Conservation (phyloP, 805 yeast species). For the Candida orba region DNA sequence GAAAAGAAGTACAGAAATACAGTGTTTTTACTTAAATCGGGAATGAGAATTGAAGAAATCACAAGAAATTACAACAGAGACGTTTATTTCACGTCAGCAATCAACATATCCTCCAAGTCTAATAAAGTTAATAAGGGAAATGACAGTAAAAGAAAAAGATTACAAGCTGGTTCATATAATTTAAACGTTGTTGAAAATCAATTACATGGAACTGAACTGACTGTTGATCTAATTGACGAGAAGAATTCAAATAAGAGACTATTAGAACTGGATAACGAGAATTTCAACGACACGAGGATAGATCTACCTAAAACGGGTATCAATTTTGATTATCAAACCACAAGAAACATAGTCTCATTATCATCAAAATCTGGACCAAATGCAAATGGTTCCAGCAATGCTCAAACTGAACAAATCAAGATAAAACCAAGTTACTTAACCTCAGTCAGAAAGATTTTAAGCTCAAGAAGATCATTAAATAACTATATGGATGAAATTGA, state of each 20-base stretch:
- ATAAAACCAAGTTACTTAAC: conserved; percentile 23
- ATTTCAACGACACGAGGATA: conserved; percentile 33
- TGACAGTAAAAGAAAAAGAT: conserved; percentile 18
- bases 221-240: conserved; percentile 25
- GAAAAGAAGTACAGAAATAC: no score
- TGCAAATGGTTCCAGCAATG: no score
- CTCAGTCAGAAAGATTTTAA: conserved; percentile 31
- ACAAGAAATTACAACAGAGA: conserved; percentile 14
- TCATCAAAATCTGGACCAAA: neutral
- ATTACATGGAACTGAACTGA: conserved; percentile 22
- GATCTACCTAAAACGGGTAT: conserved; percentile 31
- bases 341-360: conserved; percentile 7
- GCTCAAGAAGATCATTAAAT: conserved; percentile 33
- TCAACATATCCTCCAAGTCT: conserved; percentile 17
- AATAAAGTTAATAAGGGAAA: conserved; percentile 9
- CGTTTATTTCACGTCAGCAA: conserved; percentile 22
- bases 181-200: conserved; percentile 19
- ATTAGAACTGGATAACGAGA: conserved; percentile 36
- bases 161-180: conserved; percentile 24
- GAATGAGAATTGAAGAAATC: conserved; percentile 18
- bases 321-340: conserved; percentile 20
- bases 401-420: conserved; percentile 9
- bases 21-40: no score
- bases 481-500: conserved; percentile 36
- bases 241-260: conserved; percentile 32